phyloP scores from a whole-genome alignment of 345 rosid species.

The Kandelia obovata region DNA sequence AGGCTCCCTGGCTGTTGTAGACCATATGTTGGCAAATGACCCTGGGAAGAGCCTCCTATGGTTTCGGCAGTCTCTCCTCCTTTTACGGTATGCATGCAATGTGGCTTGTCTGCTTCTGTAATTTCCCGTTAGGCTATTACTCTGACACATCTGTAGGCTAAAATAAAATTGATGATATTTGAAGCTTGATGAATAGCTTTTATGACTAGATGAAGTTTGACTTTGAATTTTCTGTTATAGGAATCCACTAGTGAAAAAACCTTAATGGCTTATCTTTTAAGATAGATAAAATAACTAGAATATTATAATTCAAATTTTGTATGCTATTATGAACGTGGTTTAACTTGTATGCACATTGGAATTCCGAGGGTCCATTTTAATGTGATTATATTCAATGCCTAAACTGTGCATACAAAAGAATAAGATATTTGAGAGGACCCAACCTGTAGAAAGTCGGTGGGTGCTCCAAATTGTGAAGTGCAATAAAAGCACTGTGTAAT shows the following conservation, averaged over 20 bases:
- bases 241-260: not conserved
- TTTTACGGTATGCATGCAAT: not conserved
- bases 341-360: not conserved
- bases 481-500: too few species aligned
- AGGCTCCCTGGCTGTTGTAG: conserved; percentile 1
- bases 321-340: not conserved
- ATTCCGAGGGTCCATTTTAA: too few species aligned
- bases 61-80: conserved; percentile 6
- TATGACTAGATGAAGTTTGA: too few species aligned
- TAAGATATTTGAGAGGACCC: too few species aligned
- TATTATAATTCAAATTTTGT: not conserved
- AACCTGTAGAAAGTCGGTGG: too few species aligned
- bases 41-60: conserved; percentile 1
- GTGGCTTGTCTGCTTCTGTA: not conserved
- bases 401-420: too few species aligned
- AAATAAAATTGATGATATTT: too few species aligned
- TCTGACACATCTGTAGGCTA: too few species aligned
- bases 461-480: too few species aligned
- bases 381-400: too few species aligned
- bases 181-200: not conserved
- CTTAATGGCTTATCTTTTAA: not conserved
- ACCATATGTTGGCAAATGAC: conserved; percentile 4
- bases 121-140: too few species aligned
- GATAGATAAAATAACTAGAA: not conserved
- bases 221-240: not conserved